A percentile compares a stretch with the other conserved stretches of the same genome.
Conservation (phyloP, 1,284 basidiomycete genomes). For the Neonothopanus nambi region DNA sequence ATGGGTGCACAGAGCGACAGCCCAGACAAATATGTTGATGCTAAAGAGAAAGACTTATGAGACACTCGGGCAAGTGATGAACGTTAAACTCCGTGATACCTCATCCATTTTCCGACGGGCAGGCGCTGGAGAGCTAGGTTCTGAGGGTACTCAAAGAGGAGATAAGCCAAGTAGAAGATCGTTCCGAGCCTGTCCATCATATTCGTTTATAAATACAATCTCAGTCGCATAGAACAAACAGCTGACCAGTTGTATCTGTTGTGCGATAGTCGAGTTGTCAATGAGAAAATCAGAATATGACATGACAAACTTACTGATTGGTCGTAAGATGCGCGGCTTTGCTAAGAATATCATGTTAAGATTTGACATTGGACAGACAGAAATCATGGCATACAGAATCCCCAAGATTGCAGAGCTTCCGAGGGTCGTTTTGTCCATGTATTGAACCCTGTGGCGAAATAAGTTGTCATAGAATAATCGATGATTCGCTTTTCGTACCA, state of each 20-base stretch:
- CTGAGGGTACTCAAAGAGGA: slow-evolving; percentile 70
- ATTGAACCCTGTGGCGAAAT: slow-evolving; percentile 56
- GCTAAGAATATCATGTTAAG: slow-evolving; percentile 30
- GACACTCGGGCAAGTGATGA: neutral
- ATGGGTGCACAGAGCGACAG: slow-evolving; percentile 52
- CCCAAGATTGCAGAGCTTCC: slow-evolving; percentile 67
- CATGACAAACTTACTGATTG: slow-evolving; percentile 49
- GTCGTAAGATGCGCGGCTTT: slow-evolving; percentile 51
- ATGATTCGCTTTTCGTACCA: slow-evolving; percentile 38
- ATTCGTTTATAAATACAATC: neutral
- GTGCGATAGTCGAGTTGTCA: too few relatives aligned
- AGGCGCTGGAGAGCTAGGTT: slow-evolving; percentile 74
- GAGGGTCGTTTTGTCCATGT: slow-evolving; percentile 74
- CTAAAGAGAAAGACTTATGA: slow-evolving; percentile 30
- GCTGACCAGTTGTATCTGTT: slow-evolving; percentile 48
- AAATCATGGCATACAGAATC: slow-evolving; percentile 47
- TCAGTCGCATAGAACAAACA: neutral
- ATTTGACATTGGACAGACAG: neutral
- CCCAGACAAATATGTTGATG: slow-evolving; percentile 69
- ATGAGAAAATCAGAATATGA: slow-evolving; percentile 6
- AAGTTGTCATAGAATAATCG: slow-evolving; percentile 5
- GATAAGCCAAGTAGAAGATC: slow-evolving; percentile 68
- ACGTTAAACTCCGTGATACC: slow-evolving; percentile 37
- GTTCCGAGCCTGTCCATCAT: slow-evolving; percentile 56
- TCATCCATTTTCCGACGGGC: slow-evolving; percentile 82